Evolutionary conservation across 2,329 filamentous ascomycete genomes (phyloP).

Genomic region (Ophidiomyces ophidiicola): DNA sequence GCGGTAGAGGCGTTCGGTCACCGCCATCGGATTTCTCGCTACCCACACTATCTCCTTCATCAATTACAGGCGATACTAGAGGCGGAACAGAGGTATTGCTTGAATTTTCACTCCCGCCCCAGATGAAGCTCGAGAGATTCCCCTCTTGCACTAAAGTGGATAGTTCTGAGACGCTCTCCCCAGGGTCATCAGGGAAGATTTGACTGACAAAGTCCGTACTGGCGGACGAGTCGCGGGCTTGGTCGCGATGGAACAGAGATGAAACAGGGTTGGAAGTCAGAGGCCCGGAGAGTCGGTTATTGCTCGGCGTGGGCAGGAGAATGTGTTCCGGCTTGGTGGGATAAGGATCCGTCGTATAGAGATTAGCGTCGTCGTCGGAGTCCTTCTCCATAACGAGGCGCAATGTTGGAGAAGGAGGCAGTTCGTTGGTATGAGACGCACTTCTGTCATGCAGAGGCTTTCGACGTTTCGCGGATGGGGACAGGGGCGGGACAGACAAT

Average conservation of each 20-base stretch:
- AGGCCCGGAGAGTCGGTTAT: slow-evolving; percentile 17
- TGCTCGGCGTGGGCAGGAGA: slow-evolving; percentile 31
- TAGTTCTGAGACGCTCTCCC: slow-evolving; percentile 12
- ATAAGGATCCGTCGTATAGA: slow-evolving; percentile 34
- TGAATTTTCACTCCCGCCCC: slow-evolving; percentile 14
- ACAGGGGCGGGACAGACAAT: slow-evolving; percentile 18
- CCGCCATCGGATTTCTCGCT: slow-evolving; percentile 17
- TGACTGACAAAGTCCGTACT: slow-evolving; percentile 6
- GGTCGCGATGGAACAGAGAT: slow-evolving; percentile 18
- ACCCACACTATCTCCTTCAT: slow-evolving; percentile 17
- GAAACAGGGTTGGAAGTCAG: slow-evolving; percentile 20
- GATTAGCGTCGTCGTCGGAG: slow-evolving; percentile 23
- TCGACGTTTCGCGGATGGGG: slow-evolving; percentile 25
- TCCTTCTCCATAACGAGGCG: slow-evolving; percentile 27
- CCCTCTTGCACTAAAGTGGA: slow-evolving; percentile 11
- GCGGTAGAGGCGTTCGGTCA: slow-evolving; percentile 22
- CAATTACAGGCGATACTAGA: slow-evolving; percentile 13
- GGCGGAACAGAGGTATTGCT: slow-evolving; percentile 16
- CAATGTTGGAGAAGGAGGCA: slow-evolving; percentile 27
- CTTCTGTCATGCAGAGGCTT: slow-evolving; percentile 37
- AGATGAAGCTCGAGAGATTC: slow-evolving; percentile 14
- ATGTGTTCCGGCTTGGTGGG: slow-evolving; percentile 39
- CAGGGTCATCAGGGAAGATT: slow-evolving; percentile 7
- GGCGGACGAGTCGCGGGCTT: neutral
- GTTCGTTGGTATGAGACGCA: slow-evolving; percentile 36